Evolutionary conservation across 1,284 basidiomycete species (phyloP), one percentile per base, ranked within the genome.

Genomic region (Chalciporus sp.): DNA sequence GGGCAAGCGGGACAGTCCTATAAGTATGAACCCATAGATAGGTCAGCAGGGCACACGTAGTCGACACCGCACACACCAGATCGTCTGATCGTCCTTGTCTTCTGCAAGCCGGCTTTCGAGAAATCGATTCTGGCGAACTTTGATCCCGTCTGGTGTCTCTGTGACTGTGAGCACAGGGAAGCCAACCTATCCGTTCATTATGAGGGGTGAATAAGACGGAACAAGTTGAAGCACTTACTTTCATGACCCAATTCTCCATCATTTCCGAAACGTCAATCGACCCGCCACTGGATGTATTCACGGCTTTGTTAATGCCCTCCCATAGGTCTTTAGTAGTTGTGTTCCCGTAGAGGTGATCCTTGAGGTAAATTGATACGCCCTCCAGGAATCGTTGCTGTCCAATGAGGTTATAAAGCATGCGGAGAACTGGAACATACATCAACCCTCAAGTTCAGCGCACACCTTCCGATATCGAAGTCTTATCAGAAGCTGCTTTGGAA

Each of bases 241-340:
- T 92, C 55, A 86, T 83, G 35, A 95, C 89, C 96, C 95, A 99
- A 69, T 90, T 90, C 58, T 91, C 82, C 92, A 98, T 96, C 64
- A 98, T 81, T 51, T 80, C 79, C 14, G 86, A 78, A 44, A 98
- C 84, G 62, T 98, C 87, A 35, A 87, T 67, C 19, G 43, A 29
- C 35, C 44, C 12, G 1, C 17, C 54, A 49, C 29, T 43, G 16
- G 17, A 50, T 58, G 28, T 53, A 77, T 81, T 81, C 41, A 90
- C 91, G 2, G 93, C 85, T 64, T 86, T 80, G 50, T 84, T 79
- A 60, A 98, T 93, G 19, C 93, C 95, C 47, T 88, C 79, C 94
- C 95, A 98, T 2, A 98, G 81, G 66, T 98, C 92, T 55, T 82
- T 82, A 12, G 94, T 95, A 51, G 89, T 85, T 45, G 88, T 92